Conservation (phyloP, 371 early-diverging fungal species). For the Mortierella sp. region DNA sequence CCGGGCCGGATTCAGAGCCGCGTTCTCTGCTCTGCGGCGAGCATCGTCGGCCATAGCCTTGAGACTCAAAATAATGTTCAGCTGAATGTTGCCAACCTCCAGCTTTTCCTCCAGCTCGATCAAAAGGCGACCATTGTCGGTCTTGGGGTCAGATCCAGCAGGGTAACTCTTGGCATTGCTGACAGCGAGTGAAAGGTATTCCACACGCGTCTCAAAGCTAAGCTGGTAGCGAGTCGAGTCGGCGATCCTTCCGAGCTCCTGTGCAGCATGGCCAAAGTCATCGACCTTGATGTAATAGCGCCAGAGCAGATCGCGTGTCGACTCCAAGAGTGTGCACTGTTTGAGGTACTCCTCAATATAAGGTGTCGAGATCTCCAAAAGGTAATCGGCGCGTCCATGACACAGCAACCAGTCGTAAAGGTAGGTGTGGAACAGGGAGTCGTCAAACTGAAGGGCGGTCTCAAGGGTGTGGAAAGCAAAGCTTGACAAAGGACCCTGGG, state of each 20-base stretch:
- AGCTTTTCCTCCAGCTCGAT: slow-evolving; percentile 70
- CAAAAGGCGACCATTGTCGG: slow-evolving; percentile 58
- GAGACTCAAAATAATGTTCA: slow-evolving; percentile 37
- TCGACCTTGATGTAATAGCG: slow-evolving; percentile 76
- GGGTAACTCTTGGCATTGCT: slow-evolving; percentile 78
- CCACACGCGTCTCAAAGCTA: slow-evolving; percentile 67
- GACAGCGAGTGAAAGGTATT: slow-evolving; percentile 79
- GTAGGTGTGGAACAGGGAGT: slow-evolving; percentile 49
- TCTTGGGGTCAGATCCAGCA: slow-evolving; percentile 53
- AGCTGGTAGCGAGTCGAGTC: slow-evolving; percentile 61
- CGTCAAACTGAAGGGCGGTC: slow-evolving; percentile 53
- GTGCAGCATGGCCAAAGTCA: slow-evolving; percentile 76
- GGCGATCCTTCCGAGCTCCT: slow-evolving; percentile 75
- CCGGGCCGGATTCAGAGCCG: not conserved
- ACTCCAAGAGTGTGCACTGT: slow-evolving; percentile 65
- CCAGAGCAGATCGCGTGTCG: slow-evolving; percentile 77
- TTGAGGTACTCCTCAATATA: slow-evolving; percentile 80
- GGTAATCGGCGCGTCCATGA: slow-evolving; percentile 46
- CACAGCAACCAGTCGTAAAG: slow-evolving; percentile 54
- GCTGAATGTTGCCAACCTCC: slow-evolving; percentile 73
- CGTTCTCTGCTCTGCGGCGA: slow-evolving; percentile 16
- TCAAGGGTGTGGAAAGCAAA: slow-evolving; percentile 43
- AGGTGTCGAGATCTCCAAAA: slow-evolving; percentile 64
- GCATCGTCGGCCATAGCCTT: slow-evolving; percentile 38
- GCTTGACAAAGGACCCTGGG: slow-evolving; percentile 44